Evolutionary conservation across 495 filamentous ascomycete genomes (phyloP).

Genomic region (Xylaria nigripes): DNA sequence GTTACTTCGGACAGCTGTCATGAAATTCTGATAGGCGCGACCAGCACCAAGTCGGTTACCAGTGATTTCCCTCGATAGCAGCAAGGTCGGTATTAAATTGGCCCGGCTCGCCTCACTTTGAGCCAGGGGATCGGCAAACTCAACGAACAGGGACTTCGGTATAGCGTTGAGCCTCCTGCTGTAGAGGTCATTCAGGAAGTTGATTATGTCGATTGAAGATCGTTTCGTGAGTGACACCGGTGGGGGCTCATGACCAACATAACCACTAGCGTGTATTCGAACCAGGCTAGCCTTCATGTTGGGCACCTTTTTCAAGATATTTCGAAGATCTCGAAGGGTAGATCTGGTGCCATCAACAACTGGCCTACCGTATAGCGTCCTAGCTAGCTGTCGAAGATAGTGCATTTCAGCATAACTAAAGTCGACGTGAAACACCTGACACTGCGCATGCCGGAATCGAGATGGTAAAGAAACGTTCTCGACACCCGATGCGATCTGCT

Average conservation of each 20-base stretch:
- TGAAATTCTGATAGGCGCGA: slow-evolving; percentile 30
- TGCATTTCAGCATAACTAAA: slow-evolving; percentile 43
- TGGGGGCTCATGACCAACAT: slow-evolving; percentile 11
- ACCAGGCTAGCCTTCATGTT: slow-evolving; percentile 9
- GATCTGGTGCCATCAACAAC: not conserved
- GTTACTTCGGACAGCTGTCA: slow-evolving; percentile 29
- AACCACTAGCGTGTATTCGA: slow-evolving; percentile 11
- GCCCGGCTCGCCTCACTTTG: slow-evolving; percentile 20
- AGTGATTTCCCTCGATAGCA: slow-evolving; percentile 34
- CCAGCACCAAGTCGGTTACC: slow-evolving; percentile 27
- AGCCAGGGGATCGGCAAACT: slow-evolving; percentile 19
- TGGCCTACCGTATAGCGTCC: slow-evolving; percentile 11
- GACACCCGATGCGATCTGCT: slow-evolving; percentile 14
- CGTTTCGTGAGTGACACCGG: slow-evolving; percentile 15
- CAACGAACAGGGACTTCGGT: slow-evolving; percentile 20
- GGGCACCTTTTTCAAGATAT: slow-evolving; percentile 16
- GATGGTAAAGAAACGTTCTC: slow-evolving; percentile 11
- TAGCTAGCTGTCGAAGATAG: slow-evolving; percentile 22
- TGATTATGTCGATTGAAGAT: slow-evolving; percentile 23
- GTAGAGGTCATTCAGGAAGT: slow-evolving; percentile 29
- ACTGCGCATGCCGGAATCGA: not conserved
- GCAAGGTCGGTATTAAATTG: slow-evolving; percentile 24
- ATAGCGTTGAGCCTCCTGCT: slow-evolving; percentile 8
- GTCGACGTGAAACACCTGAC: slow-evolving; percentile 33
- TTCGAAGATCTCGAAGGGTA: slow-evolving; percentile 13